Percentiles rank a stretch among this genome's conserved stretches.
Conservation (phyloP, 2,329 filamentous ascomycete species). For the Chaetoscypha palmicola region DNA sequence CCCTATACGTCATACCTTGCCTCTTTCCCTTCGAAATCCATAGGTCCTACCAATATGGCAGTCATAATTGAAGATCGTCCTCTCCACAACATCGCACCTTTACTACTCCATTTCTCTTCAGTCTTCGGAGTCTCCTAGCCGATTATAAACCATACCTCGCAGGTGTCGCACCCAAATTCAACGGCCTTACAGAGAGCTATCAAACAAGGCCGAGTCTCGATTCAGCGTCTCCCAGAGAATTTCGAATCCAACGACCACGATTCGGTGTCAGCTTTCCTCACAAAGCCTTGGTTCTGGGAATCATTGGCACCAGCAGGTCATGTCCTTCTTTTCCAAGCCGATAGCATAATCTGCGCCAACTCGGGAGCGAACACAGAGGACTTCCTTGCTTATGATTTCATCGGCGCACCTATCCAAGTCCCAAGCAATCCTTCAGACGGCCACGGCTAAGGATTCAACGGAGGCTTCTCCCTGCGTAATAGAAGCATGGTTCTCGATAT, state of each 20-base stretch:
- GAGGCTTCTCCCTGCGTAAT: conserved; percentile 31
- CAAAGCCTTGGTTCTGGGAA: conserved; percentile 29
- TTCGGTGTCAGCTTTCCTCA: conserved; percentile 30
- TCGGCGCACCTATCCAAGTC: conserved; percentile 27
- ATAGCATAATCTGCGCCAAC: conserved; percentile 29
- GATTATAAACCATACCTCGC: conserved; percentile 35
- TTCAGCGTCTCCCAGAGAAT: conserved; percentile 30
- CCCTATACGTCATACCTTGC: no score
- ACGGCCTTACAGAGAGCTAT: conserved; percentile 31
- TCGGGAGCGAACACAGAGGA: conserved; percentile 22
- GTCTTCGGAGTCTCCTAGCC: conserved; percentile 37
- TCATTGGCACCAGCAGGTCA: conserved; percentile 28
- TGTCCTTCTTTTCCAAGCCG: conserved; percentile 29
- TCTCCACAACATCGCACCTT: conserved; percentile 26
- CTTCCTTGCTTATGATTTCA: conserved; percentile 30
- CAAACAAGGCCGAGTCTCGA: conserved; percentile 25
- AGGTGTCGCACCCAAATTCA: conserved; percentile 19
- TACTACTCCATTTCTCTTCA: conserved; percentile 32
- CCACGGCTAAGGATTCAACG: conserved; percentile 26
- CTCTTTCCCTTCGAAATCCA: background rate
- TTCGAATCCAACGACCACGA: conserved; percentile 27
- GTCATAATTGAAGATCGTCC: conserved; percentile 31
- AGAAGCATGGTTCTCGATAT: conserved; percentile 25
- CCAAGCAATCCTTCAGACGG: background rate
- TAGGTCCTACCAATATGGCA: conserved; percentile 21